Base-by-base conservation (phyloP, 169 alveolate species). In the Condylostoma magnum region DNA sequence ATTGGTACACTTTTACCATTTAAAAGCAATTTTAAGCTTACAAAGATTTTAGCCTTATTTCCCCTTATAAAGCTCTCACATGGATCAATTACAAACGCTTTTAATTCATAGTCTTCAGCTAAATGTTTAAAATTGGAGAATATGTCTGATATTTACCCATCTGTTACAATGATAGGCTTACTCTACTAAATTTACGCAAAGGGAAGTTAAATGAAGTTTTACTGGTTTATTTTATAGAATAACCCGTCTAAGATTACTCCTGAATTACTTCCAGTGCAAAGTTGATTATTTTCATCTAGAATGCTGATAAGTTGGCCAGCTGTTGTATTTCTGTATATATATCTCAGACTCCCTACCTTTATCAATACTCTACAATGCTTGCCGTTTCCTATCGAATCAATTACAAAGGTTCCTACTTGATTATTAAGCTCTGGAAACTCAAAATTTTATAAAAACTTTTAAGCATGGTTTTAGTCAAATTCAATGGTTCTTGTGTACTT, bases 371-470 rank as follows among this genome's bases (percentile, higher is more conserved):
- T 76, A 3, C 83, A 43, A 2, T 60, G 47, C 28, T 68, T 44
- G 0, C 93, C 82, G 68, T 75, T 76, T 44, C 89, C 86, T 5
- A 82, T 69, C 71, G 83, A 65, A 75, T 85, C 86, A 51, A 79
- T 65, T 33, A 79, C 80, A 60, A 83, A 83, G 25, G 71, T 30
- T 28, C 90, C 90, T 4, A 73, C 80, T 48, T 73, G 37, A 18
- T 58, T 79, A 30, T 66, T 71, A 1, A 83, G 79, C 65, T 77
- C 77, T 22, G 77, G 52, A 31, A 83, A 78, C 50, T 65, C 69
- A 48, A 83, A 83, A 6, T 10, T 37, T 48, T 74, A 52, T 30
- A 20, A 28, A 36, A 52, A 34, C 28, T 51, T 52, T 48, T 70
- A 63, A 37, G 58, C 60, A 34, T 79, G 65, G 36, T 84, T 54